Evolutionary conservation across 2,329 filamentous ascomycete species (phyloP).

Genomic region (Epichloe baconii): DNA sequence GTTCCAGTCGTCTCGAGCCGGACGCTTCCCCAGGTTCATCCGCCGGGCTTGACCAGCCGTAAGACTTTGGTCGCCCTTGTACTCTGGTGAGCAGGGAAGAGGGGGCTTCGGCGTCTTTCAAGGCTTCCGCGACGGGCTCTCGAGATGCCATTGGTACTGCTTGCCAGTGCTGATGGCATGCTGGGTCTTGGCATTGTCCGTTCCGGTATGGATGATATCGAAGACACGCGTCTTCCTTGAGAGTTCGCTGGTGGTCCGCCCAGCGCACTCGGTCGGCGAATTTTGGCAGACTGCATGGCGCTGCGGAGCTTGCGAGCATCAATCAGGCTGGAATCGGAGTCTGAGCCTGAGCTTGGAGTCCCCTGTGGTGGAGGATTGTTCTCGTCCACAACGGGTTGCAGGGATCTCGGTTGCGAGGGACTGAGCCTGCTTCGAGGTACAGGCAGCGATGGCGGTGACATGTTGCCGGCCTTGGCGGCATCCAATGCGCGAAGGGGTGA

Average conservation of each 20-base stretch:
- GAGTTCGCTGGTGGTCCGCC: slow-evolving; percentile 19
- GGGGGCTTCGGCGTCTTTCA: slow-evolving; percentile 41
- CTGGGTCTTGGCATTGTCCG: slow-evolving; percentile 17
- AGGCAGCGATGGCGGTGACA: slow-evolving; percentile 29
- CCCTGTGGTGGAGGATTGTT: slow-evolving; percentile 34
- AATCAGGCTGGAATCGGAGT: slow-evolving; percentile 36
- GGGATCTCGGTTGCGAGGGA: slow-evolving; percentile 10
- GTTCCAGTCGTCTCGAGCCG: slow-evolving; percentile 15
- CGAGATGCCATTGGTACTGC: slow-evolving; percentile 42
- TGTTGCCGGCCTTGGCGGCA: slow-evolving; percentile 35
- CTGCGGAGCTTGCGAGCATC: slow-evolving; percentile 42
- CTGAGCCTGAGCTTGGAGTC: slow-evolving; percentile 26
- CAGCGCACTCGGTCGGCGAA: slow-evolving; percentile 27
- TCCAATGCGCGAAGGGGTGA: slow-evolving; percentile 40
- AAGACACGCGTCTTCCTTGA: slow-evolving; percentile 31
- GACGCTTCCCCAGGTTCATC: slow-evolving; percentile 39
- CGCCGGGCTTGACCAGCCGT: slow-evolving; percentile 43
- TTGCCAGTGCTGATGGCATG: slow-evolving; percentile 31
- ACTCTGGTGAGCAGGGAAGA: slow-evolving; percentile 37
- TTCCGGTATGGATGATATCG: slow-evolving; percentile 22
- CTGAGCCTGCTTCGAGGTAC: slow-evolving; percentile 10
- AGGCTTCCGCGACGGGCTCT: slow-evolving; percentile 36
- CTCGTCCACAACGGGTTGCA: slow-evolving; percentile 32
- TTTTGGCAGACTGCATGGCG: slow-evolving; percentile 38
- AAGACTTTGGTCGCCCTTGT: slow-evolving; percentile 25